A percentile compares a stretch with the other conserved stretches of the same genome.
Evolutionary conservation across 768 basidiomycete genomes (phyloP).

Genomic region (Sistotremastrum niveocremeum): DNA sequence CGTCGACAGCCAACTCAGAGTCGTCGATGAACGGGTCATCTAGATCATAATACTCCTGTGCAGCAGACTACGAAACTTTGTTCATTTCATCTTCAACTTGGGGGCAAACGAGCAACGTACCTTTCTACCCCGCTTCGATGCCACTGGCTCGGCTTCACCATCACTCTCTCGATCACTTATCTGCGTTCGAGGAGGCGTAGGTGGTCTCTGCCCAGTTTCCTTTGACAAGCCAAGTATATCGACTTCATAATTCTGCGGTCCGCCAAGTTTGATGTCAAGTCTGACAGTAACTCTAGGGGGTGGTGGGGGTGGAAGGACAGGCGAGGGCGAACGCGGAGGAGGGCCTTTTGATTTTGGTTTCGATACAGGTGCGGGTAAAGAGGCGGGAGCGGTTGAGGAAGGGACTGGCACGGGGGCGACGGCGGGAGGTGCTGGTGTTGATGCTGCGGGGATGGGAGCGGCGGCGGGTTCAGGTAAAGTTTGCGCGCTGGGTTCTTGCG

Average conservation of each 20-base stretch:
- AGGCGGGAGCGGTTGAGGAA: slow-evolving; percentile 17
- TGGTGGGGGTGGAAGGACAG: slow-evolving; percentile 29
- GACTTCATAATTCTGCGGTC: slow-evolving; percentile 63
- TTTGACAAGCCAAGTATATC: slow-evolving; percentile 47
- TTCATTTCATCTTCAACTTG: too few species aligned
- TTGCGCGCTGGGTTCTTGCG: too few species aligned
- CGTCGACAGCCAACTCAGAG: slow-evolving; percentile 81
- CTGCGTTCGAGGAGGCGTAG: slow-evolving; percentile 36
- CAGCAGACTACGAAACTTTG: slow-evolving; percentile 13
- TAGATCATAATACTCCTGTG: slow-evolving; percentile 78
- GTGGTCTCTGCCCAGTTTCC: slow-evolving; percentile 48
- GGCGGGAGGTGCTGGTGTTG: not conserved
- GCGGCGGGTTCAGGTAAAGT: too few species aligned
- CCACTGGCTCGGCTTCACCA: slow-evolving; percentile 18
- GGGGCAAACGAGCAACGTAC: slow-evolving; percentile 20
- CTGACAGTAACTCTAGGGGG: slow-evolving; percentile 51
- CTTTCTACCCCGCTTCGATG: slow-evolving; percentile 14
- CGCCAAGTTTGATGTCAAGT: slow-evolving; percentile 55
- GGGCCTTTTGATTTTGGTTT: slow-evolving; percentile 42
- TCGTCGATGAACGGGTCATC: slow-evolving; percentile 96
- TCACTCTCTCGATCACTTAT: slow-evolving; percentile 18
- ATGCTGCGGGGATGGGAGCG: too few species aligned
- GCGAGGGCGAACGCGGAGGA: slow-evolving; percentile 39
- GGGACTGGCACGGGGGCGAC: slow-evolving; percentile 9
- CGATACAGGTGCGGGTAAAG: slow-evolving; percentile 10